Conservation (phyloP, 305 asterid species). For the Nicotiana rustica region DNA sequence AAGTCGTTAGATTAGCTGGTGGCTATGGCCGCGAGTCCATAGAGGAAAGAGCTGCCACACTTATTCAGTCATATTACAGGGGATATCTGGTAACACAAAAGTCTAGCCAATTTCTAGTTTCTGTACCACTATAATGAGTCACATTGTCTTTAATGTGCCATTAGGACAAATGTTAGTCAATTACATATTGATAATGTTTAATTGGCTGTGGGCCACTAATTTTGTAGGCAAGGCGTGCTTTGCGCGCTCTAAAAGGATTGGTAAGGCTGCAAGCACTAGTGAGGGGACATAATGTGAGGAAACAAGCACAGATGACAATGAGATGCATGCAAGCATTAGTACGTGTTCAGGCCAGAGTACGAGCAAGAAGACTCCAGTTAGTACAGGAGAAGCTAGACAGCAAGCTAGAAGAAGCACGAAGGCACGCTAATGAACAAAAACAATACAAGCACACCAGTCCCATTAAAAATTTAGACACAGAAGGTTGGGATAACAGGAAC, state of each 20-base stretch:
- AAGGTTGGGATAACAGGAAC: conserved; percentile 59
- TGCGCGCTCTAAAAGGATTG: conserved; percentile 85
- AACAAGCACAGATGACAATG: conserved; percentile 96
- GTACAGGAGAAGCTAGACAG: conserved; percentile 53
- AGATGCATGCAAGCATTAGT: conserved; percentile 95
- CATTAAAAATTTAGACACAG: conserved; percentile 49
- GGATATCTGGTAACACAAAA: conserved; percentile 74
- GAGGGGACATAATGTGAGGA: conserved; percentile 93
- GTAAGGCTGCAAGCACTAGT: conserved; percentile 96
- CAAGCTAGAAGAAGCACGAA: conserved; percentile 57
- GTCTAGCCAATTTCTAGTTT: background rate
- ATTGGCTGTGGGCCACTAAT: background rate
- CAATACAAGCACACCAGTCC: conserved; percentile 46
- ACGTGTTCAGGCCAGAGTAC: conserved; percentile 89
- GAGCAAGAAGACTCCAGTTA: conserved; percentile 72
- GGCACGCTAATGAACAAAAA: conserved; percentile 43
- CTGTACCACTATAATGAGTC: background rate
- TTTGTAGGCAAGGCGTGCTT: conserved; percentile 79
- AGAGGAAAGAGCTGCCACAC: conserved; percentile 81
- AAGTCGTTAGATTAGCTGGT: conserved; percentile 56
- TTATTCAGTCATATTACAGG: conserved; percentile 85
- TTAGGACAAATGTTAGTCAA: background rate
- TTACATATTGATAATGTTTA: background rate
- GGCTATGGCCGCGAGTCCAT: conserved; percentile 63
- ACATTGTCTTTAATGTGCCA: background rate